These are phyloP conservation scores for Naegleria fowleri DNA, from an alignment of 208 protist species.

Conservation along the genomic window DNA sequence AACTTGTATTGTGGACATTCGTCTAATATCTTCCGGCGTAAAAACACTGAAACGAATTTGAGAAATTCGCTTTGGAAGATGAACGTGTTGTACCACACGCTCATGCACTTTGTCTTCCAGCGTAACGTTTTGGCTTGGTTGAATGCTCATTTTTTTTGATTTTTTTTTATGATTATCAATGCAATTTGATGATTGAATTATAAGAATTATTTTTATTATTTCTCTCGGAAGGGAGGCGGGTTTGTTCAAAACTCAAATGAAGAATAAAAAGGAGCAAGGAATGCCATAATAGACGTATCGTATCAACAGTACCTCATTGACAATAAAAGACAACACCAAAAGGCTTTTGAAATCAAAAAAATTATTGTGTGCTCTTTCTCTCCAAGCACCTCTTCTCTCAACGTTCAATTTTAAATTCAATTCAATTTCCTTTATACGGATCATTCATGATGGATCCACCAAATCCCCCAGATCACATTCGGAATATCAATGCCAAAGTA, in stretches of 20 bases:
- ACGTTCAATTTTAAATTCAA: too few relatives aligned
- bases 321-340: too few relatives aligned
- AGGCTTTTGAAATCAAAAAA: too few relatives aligned
- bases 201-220: not conserved
- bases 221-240: too few relatives aligned
- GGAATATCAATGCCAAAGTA: not conserved
- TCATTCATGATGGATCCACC: too few relatives aligned
- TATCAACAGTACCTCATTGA: too few relatives aligned
- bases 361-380: too few relatives aligned
- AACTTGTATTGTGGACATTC: constrained; percentile 62
- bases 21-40: constrained; percentile 64
- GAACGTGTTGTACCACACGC: not conserved
- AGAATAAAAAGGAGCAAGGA: too few relatives aligned
- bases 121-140: not conserved
- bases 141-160: not conserved
- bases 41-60: constrained; percentile 79
- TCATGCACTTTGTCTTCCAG: not conserved
- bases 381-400: too few relatives aligned
- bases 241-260: too few relatives aligned
- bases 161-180: not conserved
- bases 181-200: not conserved
- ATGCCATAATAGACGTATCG: too few relatives aligned
- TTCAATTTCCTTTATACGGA: too few relatives aligned
- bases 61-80: constrained; percentile 22
- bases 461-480: not conserved